Evolutionary conservation across 305 asterid species (phyloP).

Genomic region (Stenogyne calaminthoides): DNA sequence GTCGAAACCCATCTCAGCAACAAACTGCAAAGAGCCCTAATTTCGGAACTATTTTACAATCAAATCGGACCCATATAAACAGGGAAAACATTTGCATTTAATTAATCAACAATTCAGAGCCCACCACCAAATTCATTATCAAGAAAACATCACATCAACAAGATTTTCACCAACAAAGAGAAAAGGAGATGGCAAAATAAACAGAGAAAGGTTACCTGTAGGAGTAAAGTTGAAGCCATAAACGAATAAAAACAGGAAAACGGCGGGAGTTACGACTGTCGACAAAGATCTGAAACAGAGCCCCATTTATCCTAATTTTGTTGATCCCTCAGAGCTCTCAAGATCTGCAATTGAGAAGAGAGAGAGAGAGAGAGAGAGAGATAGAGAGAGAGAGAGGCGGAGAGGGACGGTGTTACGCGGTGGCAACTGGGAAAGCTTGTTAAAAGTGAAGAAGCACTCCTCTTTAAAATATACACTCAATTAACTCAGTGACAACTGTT

Average conservation of each 20-base stretch:
- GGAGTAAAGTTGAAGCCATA: constrained; percentile 62
- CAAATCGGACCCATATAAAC: constrained; percentile 24
- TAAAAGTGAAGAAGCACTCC: constrained; percentile 18
- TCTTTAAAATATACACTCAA: background rate
- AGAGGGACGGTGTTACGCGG: background rate
- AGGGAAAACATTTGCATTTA: constrained; percentile 1
- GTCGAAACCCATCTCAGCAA: constrained; percentile 8
- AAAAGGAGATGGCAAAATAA: background rate
- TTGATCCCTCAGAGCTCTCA: constrained; percentile 20
- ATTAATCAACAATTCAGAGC: constrained; percentile 14
- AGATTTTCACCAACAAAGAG: constrained; percentile 7
- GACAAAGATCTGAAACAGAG: constrained; percentile 42
- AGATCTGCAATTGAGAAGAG: constrained; percentile 36
- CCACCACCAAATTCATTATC: constrained; percentile 25
- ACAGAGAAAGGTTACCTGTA: constrained; percentile 43
- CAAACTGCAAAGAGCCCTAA: constrained; percentile 12
- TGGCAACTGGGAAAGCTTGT: constrained; percentile 32
- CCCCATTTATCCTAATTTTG: constrained; percentile 32
- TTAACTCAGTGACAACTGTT: too few species aligned
- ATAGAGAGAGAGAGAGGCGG: constrained; percentile 16
- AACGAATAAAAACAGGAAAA: constrained; percentile 41
- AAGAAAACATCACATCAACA: constrained; percentile 26
- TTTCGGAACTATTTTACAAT: constrained; percentile 3
- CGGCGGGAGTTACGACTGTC: constrained; percentile 31
- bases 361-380: constrained; percentile 19